These are phyloP conservation scores for Thymus quinquecostatus DNA, from an alignment of 257 asterid species.

Conservation along the genomic window DNA sequence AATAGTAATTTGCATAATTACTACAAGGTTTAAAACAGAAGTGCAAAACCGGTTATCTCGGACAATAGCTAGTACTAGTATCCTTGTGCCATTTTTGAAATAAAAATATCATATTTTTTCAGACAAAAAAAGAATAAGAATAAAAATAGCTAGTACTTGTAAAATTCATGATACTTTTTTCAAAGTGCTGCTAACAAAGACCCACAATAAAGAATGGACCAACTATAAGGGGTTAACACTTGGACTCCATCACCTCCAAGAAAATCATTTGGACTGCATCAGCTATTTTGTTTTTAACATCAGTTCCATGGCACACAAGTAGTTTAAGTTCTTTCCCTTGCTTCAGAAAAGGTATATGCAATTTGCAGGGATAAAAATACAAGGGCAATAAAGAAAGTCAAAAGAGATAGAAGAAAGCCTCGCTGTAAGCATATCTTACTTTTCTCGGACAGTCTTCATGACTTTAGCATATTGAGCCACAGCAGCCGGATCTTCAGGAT, in stretches of 20 bases:
- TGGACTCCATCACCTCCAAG: slow-evolving; percentile 13
- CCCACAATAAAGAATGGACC: slow-evolving; percentile 3
- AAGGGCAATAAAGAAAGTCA: slow-evolving; percentile 3
- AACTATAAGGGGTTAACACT: slow-evolving; percentile 6
- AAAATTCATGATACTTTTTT: not conserved
- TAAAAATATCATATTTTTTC: too few relatives aligned
- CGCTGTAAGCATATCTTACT: slow-evolving; percentile 51
- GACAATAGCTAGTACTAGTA: not conserved
- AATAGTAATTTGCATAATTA: not conserved
- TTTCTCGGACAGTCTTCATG: slow-evolving; percentile 81
- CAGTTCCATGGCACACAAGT: not conserved
- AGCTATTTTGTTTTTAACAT: not conserved
- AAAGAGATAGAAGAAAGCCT: slow-evolving; percentile 7
- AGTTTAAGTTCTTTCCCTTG: not conserved
- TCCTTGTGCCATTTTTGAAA: too few relatives aligned
- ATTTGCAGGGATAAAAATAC: not conserved
- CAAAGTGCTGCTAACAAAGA: slow-evolving; percentile 3
- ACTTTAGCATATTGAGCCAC: slow-evolving; percentile 85
- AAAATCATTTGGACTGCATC: not conserved
- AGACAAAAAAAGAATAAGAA: too few relatives aligned
- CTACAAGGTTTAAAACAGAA: not conserved
- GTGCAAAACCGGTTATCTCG: slow-evolving; percentile 5
- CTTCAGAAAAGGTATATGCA: not conserved
- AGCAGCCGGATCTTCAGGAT: slow-evolving; percentile 87
- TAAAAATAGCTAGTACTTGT: not conserved